These are phyloP conservation scores for Rhodotorula sp. DNA, from an alignment of 1,284 basidiomycete species.

Conservation along the genomic window DNA sequence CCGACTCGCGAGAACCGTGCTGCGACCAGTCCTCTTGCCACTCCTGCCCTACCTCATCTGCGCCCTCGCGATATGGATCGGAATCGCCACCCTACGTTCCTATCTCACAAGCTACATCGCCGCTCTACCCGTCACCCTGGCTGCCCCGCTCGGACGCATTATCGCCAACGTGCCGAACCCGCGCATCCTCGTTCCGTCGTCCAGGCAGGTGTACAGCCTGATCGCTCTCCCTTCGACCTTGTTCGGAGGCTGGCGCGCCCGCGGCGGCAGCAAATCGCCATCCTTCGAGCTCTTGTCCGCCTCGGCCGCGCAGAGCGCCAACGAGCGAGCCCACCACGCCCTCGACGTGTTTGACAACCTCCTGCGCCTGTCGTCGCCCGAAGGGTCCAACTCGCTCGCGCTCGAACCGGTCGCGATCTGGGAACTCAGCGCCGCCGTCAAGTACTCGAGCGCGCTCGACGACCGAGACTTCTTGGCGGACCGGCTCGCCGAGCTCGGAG, in stretches of 20 bases:
- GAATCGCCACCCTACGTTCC: conserved; percentile 8
- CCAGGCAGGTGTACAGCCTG: neutral
- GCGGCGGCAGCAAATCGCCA: neutral
- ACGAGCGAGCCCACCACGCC: conserved; percentile 25
- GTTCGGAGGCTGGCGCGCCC: neutral
- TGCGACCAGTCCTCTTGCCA: conserved; percentile 1
- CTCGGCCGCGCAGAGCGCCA: conserved; percentile 7
- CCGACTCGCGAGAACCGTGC: no score
- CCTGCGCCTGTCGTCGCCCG: conserved; percentile 25
- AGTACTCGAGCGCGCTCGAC: conserved; percentile 37
- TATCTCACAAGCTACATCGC: conserved; percentile 11
- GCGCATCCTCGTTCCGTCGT: neutral
- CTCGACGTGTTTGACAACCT: conserved; percentile 43
- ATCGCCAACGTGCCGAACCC: conserved; percentile 14
- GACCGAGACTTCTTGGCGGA: conserved; percentile 31
- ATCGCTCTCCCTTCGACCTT: neutral
- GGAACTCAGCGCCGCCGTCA: conserved; percentile 43
- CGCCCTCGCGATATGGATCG: neutral
- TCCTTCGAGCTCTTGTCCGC: conserved; percentile 8
- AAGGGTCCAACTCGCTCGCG: conserved; percentile 15
- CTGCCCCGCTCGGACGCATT: neutral
- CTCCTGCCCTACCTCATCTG: conserved; percentile 18
- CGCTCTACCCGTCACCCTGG: conserved; percentile 4
- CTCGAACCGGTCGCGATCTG: conserved; percentile 43
- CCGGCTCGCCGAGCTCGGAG: conserved; percentile 36